A percentile compares a stretch with the other conserved stretches of the same genome.
Conservation (phyloP, 2,329 filamentous ascomycete species). For the Neonectria faginata region DNA sequence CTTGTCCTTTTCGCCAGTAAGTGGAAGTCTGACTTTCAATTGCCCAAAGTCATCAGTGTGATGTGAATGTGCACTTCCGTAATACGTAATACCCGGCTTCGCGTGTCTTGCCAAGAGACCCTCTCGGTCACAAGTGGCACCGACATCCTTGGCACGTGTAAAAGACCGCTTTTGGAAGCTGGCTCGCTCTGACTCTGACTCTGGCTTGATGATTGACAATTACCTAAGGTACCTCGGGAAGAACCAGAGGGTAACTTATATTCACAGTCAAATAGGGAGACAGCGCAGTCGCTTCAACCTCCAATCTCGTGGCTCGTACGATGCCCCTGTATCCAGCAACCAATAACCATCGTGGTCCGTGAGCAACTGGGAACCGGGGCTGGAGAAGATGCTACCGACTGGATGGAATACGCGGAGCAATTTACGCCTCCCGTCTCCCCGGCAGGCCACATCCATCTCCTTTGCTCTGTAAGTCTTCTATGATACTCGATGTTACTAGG, state of each 20-base stretch:
- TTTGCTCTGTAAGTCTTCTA: no score
- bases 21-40: not conserved
- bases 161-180: not conserved
- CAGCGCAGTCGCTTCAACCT: not conserved
- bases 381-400: not conserved
- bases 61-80: not conserved
- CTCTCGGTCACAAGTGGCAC: not conserved
- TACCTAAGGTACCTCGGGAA: no score
- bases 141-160: not conserved
- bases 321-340: not conserved
- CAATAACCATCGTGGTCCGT: not conserved
- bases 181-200: no score
- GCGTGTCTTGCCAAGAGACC: not conserved
- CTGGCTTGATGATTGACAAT: no score
- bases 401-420: not conserved
- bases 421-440: slow-evolving; percentile 1
- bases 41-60: not conserved
- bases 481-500: no score
- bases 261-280: no score
- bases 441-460: slow-evolving; percentile 3
- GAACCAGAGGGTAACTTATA: no score
- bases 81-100: not conserved
- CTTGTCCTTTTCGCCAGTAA: no score
- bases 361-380: not conserved
- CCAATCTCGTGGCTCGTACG: slow-evolving; percentile 22